Conservation (phyloP, 2,329 filamentous ascomycete species). For the Laburnicola sp. region DNA sequence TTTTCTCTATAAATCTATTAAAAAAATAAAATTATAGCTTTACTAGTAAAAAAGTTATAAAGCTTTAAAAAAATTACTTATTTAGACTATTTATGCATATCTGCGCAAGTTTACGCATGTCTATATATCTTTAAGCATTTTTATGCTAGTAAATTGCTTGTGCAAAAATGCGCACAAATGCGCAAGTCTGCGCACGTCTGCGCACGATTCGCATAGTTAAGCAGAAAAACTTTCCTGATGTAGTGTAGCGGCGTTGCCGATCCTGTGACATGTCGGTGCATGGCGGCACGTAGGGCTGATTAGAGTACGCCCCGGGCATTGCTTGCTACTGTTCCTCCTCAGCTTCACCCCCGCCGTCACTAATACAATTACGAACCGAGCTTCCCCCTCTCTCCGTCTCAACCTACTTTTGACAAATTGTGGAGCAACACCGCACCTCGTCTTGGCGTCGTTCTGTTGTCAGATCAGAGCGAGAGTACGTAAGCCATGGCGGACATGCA, state of each 20-base stretch:
- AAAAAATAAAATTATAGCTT: too few species aligned
- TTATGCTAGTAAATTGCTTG: too few species aligned
- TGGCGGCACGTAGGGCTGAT: slow-evolving; percentile 4
- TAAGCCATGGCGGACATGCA: slow-evolving; percentile 22
- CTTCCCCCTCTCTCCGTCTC: not conserved
- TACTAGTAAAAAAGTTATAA: too few species aligned
- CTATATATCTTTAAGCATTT: too few species aligned
- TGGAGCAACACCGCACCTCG: not conserved
- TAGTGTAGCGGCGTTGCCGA: not conserved
- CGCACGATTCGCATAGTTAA: too few species aligned
- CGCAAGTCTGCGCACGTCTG: too few species aligned
- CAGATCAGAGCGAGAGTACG: not conserved
- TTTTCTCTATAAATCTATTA: too few species aligned
- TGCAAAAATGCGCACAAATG: too few species aligned
- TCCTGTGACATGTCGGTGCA: slow-evolving; percentile 7
- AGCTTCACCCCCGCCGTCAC: not conserved
- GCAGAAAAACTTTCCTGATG: too few species aligned
- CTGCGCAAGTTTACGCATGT: too few species aligned
- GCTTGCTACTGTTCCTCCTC: slow-evolving; percentile 1
- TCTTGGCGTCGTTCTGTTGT: not conserved
- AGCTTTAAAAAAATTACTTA: too few species aligned
- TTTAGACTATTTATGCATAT: too few species aligned
- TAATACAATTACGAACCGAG: not conserved
- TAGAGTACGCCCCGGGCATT: not conserved
- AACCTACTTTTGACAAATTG: not conserved